phyloP scores from a whole-genome alignment of 495 filamentous ascomycete genomes.

The Penicillium alfredii region DNA sequence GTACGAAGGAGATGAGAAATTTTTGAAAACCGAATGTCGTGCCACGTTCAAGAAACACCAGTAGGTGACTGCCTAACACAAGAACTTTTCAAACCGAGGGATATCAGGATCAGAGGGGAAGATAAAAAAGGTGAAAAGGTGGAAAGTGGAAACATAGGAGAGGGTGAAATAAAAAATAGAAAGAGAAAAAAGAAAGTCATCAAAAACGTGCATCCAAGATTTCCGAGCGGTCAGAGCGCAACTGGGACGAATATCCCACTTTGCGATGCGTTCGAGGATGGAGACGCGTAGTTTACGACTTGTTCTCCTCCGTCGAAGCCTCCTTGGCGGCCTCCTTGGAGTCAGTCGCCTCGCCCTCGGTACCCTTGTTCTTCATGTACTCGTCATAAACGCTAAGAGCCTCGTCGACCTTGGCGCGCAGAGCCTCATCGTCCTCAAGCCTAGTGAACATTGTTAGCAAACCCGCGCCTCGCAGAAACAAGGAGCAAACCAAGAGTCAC shows the following conservation, averaged over 20 bases:
- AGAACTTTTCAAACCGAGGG: slow-evolving; percentile 46
- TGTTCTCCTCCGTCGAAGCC: slow-evolving; percentile 41
- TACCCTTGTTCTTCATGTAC: slow-evolving; percentile 77
- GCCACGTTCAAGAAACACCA: slow-evolving; percentile 33
- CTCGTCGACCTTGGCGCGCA: slow-evolving; percentile 93
- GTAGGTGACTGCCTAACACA: slow-evolving; percentile 34
- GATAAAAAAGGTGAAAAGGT: slow-evolving; percentile 19
- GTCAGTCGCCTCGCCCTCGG: slow-evolving; percentile 35
- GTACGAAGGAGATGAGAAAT: slow-evolving; percentile 3
- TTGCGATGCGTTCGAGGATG: slow-evolving; percentile 13
- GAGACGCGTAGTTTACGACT: slow-evolving; percentile 36
- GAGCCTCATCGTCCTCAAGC: slow-evolving; percentile 80
- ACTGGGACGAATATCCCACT: slow-evolving; percentile 2
- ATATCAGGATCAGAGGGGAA: slow-evolving; percentile 44
- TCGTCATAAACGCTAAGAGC: slow-evolving; percentile 96
- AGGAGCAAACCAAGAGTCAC: slow-evolving; percentile 38
- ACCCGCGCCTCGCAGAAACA: slow-evolving; percentile 6
- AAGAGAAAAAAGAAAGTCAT: slow-evolving; percentile 34
- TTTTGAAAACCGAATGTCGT: slow-evolving; percentile 27
- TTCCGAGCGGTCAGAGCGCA: slow-evolving; percentile 25
- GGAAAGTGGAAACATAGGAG: slow-evolving; percentile 26
- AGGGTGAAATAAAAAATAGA: slow-evolving; percentile 15
- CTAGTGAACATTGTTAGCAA: slow-evolving; percentile 44
- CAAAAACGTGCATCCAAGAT: slow-evolving; percentile 38
- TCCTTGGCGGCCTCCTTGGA: slow-evolving; percentile 42